A percentile compares a stretch with the other conserved stretches of the same genome.
Evolutionary conservation across 257 asterid genomes (phyloP).

Genomic region (Solanum lycopersicoides): DNA sequence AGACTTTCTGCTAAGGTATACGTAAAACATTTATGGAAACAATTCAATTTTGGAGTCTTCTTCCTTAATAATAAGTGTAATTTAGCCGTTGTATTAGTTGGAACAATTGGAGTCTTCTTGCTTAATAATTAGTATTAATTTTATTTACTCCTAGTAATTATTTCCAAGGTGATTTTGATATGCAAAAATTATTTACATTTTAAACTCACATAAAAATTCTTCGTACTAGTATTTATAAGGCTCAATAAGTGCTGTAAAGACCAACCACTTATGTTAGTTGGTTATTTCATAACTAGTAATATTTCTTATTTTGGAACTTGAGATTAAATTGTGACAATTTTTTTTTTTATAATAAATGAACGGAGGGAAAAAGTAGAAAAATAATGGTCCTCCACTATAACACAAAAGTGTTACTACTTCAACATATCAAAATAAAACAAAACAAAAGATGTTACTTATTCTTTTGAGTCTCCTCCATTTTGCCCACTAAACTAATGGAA

Average conservation of each 20-base stretch:
- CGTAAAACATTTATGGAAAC: background rate
- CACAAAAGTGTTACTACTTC: background rate
- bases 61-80: background rate
- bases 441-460: background rate
- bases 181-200: background rate
- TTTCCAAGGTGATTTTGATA: background rate
- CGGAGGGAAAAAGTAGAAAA: background rate
- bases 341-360: background rate
- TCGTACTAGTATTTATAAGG: background rate
- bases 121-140: background rate
- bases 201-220: background rate
- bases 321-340: background rate
- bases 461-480: background rate
- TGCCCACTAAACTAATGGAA: background rate
- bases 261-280: background rate
- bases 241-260: background rate
- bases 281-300: background rate
- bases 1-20: background rate
- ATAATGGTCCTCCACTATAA: background rate
- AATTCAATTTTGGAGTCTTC: background rate
- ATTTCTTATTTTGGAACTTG: background rate
- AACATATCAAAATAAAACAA: too few relatives aligned
- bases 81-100: background rate
- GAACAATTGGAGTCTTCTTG: background rate
- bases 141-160: background rate